These are phyloP conservation scores for Solanum hybrid DNA, from an alignment of 305 asterid species.

Conservation along the genomic window DNA sequence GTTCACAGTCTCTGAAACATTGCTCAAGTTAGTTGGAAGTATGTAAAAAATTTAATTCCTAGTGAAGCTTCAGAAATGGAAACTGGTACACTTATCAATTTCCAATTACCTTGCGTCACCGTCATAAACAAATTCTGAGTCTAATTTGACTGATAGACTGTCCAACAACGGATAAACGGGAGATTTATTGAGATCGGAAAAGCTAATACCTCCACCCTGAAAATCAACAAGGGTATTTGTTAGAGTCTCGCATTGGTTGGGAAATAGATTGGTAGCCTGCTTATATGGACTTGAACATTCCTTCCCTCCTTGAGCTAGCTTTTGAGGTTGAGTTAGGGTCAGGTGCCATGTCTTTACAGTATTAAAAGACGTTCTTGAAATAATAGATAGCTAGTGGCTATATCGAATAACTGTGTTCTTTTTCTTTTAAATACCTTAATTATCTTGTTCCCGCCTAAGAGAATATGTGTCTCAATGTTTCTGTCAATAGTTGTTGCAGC, in stretches of 20 bases:
- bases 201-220: slow-evolving; percentile 78
- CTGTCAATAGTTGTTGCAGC: slow-evolving; percentile 81
- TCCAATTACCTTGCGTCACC: not conserved
- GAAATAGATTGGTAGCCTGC: no score
- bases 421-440: slow-evolving; percentile 34
- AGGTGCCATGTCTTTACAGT: no score
- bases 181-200: slow-evolving; percentile 38
- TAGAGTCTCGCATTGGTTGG: no score
- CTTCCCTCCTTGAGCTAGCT: no score
- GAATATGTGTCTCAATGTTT: slow-evolving; percentile 39
- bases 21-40: slow-evolving; percentile 18
- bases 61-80: not conserved
- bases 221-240: not conserved
- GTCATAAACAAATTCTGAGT: slow-evolving; percentile 19
- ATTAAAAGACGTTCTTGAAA: not conserved
- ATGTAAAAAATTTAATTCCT: not conserved
- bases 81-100: not conserved
- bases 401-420: not conserved
- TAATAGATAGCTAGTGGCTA: not conserved
- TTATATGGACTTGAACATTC: no score
- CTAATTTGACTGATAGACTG: slow-evolving; percentile 2
- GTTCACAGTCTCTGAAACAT: slow-evolving; percentile 40
- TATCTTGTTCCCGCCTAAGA: slow-evolving; percentile 40
- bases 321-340: no score
- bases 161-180: slow-evolving; percentile 37